Evolutionary conservation across 2,329 filamentous ascomycete genomes (phyloP).

Genomic region (Volutella citrinella): DNA sequence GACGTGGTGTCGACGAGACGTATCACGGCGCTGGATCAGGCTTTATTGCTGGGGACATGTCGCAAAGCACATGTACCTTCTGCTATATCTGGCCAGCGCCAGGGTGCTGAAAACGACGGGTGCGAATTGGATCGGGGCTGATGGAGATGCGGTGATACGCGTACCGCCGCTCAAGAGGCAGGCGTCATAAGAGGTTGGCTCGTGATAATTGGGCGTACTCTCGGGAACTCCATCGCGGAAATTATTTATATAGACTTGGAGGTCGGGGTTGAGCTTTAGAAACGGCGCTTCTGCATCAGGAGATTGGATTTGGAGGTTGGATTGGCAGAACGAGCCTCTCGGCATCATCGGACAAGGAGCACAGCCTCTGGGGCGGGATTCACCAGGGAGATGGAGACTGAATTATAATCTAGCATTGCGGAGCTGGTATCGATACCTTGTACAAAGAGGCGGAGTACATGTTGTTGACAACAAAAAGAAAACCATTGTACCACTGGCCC

Average conservation of each 20-base stretch:
- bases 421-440: conserved; percentile 5
- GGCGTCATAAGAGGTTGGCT: no score
- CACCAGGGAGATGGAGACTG: no score
- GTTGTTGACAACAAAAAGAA: conserved; percentile 9
- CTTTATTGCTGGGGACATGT: conserved; percentile 79
- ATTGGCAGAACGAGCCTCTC: no score
- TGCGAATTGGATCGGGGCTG: conserved; percentile 64
- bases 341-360: no score
- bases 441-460: conserved; percentile 10
- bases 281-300: no score
- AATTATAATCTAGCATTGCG: no score
- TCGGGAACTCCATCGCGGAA: no score
- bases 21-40: conserved; percentile 47
- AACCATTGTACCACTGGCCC: conserved; percentile 6
- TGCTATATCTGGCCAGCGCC: conserved; percentile 70
- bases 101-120: conserved; percentile 57
- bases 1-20: conserved; percentile 51
- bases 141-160: conserved; percentile 50
- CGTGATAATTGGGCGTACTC: no score
- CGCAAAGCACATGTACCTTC: conserved; percentile 68
- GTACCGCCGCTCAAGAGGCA: conserved; percentile 26
- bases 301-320: no score
- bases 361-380: no score
- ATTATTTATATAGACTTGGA: no score
- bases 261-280: no score